Evolutionary conservation across 2,329 filamentous ascomycete species (phyloP), one percentile per base, ranked within the genome.

Genomic region (Tolypocladium endophyticum): DNA sequence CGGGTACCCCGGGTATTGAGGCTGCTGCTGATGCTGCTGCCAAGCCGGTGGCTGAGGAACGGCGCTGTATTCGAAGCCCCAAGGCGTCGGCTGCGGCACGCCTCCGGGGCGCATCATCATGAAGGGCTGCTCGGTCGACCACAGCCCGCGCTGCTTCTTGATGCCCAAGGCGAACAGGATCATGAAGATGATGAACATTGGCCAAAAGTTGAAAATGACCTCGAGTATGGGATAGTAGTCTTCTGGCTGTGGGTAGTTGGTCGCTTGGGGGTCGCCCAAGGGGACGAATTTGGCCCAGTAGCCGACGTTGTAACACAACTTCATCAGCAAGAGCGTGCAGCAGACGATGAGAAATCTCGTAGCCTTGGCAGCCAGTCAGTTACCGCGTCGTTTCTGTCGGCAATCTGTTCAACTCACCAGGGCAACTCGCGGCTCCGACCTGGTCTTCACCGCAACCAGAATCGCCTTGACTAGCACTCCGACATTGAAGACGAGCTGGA

Each of bases 111-210:
- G 18, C 20, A 25, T 30, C 5, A 39, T 43, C 61, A 63, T 61
- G 33, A 63, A 61, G 5, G 63, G 56, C 18, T 65, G 62, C 9
- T 66, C 61, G 4, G 58, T 63, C 0, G 68, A 67, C 66, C 69
- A 72, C 9, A 73, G 43, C 0, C 70, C 70, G 8, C 65, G 65
- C 6, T 55, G 36, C 25, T 65, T 70, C 11, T 64, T 66, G 3
- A 54, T 57, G 0, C 69, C 71, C 3, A 74, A 59, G 9, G 61
- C 60, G 43, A 70, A 71, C 1, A 71, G 59, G 16, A 73, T 38
- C 16, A 59, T 56, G 8, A 71, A 62, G 3, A 69, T 58, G 9
- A 65, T 57, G 35, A 74, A 67, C 2, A 62, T 59, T 0, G 67
- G 64, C 66, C 67, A 70, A 1, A 61, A 57, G 7, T 53, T 55